phyloP scores from a whole-genome alignment of 176 grass and related monocot species.

The Bothriochloa decipiens region DNA sequence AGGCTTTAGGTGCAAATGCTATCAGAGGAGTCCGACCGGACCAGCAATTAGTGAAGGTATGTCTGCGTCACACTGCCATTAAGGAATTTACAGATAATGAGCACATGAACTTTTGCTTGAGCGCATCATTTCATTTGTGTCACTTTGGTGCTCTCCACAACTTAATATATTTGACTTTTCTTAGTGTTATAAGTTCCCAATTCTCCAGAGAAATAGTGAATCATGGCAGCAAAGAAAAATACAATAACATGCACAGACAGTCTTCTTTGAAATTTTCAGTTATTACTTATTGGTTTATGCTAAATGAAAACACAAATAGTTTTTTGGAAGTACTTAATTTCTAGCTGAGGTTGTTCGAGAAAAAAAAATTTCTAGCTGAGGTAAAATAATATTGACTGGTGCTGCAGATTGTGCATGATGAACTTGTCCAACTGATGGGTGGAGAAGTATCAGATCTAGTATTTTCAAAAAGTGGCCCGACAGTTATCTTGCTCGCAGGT shows the following conservation, averaged over 20 bases:
- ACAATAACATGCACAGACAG: background rate
- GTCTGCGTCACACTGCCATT: background rate
- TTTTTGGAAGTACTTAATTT: conserved; percentile 35
- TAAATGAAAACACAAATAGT: background rate
- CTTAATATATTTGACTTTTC: background rate
- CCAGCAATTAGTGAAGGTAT: conserved; percentile 97
- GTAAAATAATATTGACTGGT: background rate
- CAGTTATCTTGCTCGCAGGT: conserved; percentile 83
- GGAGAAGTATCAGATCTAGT: conserved; percentile 87
- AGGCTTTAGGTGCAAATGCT: conserved; percentile 72
- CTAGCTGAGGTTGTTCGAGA: background rate
- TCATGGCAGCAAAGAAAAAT: conserved; percentile 2
- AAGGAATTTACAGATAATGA: background rate
- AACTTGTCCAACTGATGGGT: conserved; percentile 94
- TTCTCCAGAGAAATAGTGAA: background rate
- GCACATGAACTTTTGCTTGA: background rate
- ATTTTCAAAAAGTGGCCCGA: conserved; percentile 75
- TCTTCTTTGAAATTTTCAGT: background rate
- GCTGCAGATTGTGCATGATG: conserved; percentile 82
- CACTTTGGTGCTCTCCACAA: background rate
- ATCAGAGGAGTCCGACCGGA: conserved; percentile 86
- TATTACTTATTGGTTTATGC: conserved; percentile 19
- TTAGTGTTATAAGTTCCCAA: background rate
- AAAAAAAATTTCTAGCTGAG: background rate
- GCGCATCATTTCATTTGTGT: background rate